Evolutionary conservation across 345 rosid species (phyloP), one percentile per base, ranked within the genome.

Genomic region (Abelmoschus esculentus): DNA sequence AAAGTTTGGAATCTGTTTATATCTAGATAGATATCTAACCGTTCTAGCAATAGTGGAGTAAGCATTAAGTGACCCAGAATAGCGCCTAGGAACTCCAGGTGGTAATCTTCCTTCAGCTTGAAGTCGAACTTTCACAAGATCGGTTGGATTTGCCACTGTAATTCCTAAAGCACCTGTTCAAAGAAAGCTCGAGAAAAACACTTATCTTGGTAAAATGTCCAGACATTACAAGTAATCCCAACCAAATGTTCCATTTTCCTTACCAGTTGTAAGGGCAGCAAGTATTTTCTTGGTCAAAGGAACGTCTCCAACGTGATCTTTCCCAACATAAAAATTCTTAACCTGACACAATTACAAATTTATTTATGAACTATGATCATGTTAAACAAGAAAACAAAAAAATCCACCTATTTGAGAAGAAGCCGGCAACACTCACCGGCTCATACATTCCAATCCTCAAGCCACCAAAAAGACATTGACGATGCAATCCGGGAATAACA

Each of bases 31-130:
- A 69, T 32, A 68, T 29, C 69, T 47, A 72, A 95, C 99, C 99
- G 92, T 91, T 79, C 90, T 89, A 77, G 82, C 83, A 73, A 96
- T 96, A 8, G 97, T 92, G 17, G 97, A 89, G 74, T 96, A 96
- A 26, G 99, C 99, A 85, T 84, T 92, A 77, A 96, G 68, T 11
- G 99, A 84, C 72, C 99, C 99, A 71, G 91, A 69, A 76, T 96
- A 96, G 57, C 98, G 98, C 85, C 86, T 90, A 49, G 97, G 97
- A 28, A 84, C 99, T 61, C 98, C 99, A 19, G 95, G 83, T 15
- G 97, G 86, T 74, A 92, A 78, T 81, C 93, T 92, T 66, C 99
- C 99, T 85, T 96, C 99, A 76, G 99, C 86, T 78, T 96, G 99
- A 75, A 96, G 96, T 73, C 99, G 88, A 55, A 96, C 99, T 81